Conservation (phyloP, 1,284 basidiomycete genomes). For the Microbotryum intermedium region DNA sequence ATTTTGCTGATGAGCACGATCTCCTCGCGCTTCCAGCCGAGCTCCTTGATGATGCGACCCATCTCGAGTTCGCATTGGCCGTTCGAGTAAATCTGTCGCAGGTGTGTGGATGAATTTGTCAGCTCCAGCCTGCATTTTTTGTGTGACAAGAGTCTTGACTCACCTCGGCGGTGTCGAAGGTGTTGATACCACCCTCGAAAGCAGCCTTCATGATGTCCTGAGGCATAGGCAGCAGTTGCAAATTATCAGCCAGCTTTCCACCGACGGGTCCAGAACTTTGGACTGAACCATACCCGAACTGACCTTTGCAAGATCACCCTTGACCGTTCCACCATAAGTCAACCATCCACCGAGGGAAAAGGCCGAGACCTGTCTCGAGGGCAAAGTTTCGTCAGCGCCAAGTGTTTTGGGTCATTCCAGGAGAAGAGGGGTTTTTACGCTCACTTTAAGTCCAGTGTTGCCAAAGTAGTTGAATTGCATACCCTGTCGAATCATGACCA, state of each 20-base stretch:
- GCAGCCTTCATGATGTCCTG: conserved; percentile 44
- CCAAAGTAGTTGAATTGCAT: too few species aligned
- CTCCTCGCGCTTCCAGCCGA: conserved; percentile 39
- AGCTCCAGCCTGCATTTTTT: conserved; percentile 17
- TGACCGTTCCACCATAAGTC: conserved; percentile 60
- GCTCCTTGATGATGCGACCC: conserved; percentile 40
- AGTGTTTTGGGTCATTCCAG: too few species aligned
- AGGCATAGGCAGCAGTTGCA: background rate
- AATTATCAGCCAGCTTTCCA: too few species aligned
- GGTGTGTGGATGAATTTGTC: conserved; percentile 29
- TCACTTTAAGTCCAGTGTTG: too few species aligned
- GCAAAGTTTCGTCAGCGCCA: too few species aligned
- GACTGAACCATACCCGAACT: background rate
- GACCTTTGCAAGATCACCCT: conserved; percentile 58
- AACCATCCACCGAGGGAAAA: conserved; percentile 19
- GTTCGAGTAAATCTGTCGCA: conserved; percentile 35
- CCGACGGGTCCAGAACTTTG: too few species aligned
- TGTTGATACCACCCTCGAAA: conserved; percentile 32
- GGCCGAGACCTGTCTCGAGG: background rate
- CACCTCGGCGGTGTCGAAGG: conserved; percentile 15
- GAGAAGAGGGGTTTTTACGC: too few species aligned
- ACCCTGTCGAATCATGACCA: too few species aligned
- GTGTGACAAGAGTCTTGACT: too few species aligned
- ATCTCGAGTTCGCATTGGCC: conserved; percentile 51
- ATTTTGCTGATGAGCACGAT: conserved; percentile 43